phyloP scores from a whole-genome alignment of 768 basidiomycete species.

The Omphalotus guepiniiformis region DNA sequence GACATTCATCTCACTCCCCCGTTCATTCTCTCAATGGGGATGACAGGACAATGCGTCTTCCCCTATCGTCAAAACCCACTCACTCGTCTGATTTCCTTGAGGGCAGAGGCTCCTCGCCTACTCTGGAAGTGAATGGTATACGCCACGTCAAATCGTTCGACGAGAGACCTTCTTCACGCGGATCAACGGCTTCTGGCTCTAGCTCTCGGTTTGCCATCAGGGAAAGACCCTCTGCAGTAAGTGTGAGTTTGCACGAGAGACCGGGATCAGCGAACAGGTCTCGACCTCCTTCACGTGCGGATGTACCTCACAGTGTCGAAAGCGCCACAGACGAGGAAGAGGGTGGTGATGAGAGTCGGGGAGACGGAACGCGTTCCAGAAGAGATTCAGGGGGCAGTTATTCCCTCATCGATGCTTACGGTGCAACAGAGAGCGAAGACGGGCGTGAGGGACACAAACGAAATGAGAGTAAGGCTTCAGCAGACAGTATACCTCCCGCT shows the following conservation, averaged over 20 bases:
- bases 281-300: slow-evolving; percentile 55
- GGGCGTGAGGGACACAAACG: not conserved
- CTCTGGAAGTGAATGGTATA: no score
- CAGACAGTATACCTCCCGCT: slow-evolving; percentile 28
- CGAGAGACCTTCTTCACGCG: not conserved
- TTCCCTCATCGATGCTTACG: slow-evolving; percentile 3
- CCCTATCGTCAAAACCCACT: slow-evolving; percentile 27
- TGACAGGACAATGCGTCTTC: slow-evolving; percentile 40
- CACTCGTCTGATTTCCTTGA: no score
- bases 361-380: slow-evolving; percentile 5
- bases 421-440: not conserved
- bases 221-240: not conserved
- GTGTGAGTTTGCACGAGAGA: not conserved
- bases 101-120: no score
- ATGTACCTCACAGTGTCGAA: slow-evolving; percentile 71
- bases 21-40: slow-evolving; percentile 26
- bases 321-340: slow-evolving; percentile 71
- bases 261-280: slow-evolving; percentile 29
- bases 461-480: slow-evolving; percentile 2
- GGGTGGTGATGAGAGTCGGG: slow-evolving; percentile 40
- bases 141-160: not conserved
- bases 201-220: not conserved
- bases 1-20: slow-evolving; percentile 36
- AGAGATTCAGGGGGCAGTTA: not conserved
- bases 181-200: not conserved